These are phyloP conservation scores for Trypanosoma conorhini DNA, from an alignment of 208 protist species.

Conservation along the genomic window DNA sequence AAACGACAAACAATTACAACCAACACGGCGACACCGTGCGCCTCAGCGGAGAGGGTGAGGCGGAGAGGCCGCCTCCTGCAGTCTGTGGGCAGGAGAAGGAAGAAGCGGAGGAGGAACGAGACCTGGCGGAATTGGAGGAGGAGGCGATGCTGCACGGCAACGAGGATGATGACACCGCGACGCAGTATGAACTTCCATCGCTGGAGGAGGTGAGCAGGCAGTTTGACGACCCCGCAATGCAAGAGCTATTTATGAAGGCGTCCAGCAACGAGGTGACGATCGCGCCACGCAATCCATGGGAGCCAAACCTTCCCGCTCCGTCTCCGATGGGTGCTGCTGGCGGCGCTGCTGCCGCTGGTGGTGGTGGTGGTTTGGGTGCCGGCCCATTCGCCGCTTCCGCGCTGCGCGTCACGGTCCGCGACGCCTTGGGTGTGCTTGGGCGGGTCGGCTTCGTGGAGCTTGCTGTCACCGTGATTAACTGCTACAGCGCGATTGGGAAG, in stretches of 20 bases:
- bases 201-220: slow-evolving; percentile 81
- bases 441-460: slow-evolving; percentile 63
- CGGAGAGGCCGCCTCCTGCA: not conserved
- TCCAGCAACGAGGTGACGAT: slow-evolving; percentile 42
- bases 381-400: not conserved
- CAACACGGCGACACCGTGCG: slow-evolving; percentile 10
- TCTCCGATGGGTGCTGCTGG: slow-evolving; percentile 18
- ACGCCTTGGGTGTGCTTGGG: slow-evolving; percentile 68
- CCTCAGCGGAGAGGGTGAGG: slow-evolving; percentile 10
- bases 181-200: slow-evolving; percentile 60
- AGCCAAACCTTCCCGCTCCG: not conserved
- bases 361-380: slow-evolving; percentile 1
- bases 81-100: not conserved
- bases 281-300: slow-evolving; percentile 22
- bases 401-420: slow-evolving; percentile 67
- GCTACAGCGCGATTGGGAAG: slow-evolving; percentile 82
- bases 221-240: slow-evolving; percentile 80
- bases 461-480: slow-evolving; percentile 73
- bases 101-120: slow-evolving; percentile 29
- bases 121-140: slow-evolving; percentile 57
- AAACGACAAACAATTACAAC: slow-evolving; percentile 22
- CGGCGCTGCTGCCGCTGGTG: slow-evolving; percentile 16
- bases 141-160: slow-evolving; percentile 16
- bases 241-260: slow-evolving; percentile 79
- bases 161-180: slow-evolving; percentile 19